Base-by-base conservation (phyloP, 352 stramenopile genomes). In the Phytophthora pini region DNA sequence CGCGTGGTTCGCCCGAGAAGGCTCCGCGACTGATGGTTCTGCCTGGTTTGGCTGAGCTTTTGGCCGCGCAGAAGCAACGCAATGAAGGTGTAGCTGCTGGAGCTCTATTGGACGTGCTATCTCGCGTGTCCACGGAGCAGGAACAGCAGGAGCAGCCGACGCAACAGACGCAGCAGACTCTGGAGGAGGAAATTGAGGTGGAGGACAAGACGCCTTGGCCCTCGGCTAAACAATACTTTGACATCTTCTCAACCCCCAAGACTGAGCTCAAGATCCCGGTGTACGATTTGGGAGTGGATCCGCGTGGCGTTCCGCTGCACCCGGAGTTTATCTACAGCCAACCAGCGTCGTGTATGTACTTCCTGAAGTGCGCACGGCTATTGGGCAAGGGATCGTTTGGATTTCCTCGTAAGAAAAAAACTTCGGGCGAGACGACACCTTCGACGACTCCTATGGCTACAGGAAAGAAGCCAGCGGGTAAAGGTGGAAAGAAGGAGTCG, bases 131-230 rank as follows among this genome's bases (percentile, higher is more conserved):
- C 13, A 56, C 29, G 15, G 32, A 60, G 47, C 59, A 73, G 51
- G 15, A 64, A 32, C 43, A 61, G 10, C 46, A 57, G 40, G 39
- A 48, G 2, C 11, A 20, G 7, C 5, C 17, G 8, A n/a, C 31
- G 24, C 31, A 61, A n/a, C 44, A 32, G 36, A 36, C 47, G 26
- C 39, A 44, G 32, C 43, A 32, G 29, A 36, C 50, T 31, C 34
- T 41, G 34, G 63, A 80, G 24, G 63, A 81, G 8, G 75, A 82
- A 40, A 57, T 66, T 10, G 76, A 84, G 27, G 44, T 71, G 13
- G 80, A 90, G 34, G 82, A 91, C 71, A 91, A 91, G 75, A 88
- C 82, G 6, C 84, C 82, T n/a, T 90, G 82, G 84, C 84, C 82
- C 17, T 89, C 84, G 39, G 84, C 84, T 4, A 82, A 66, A 49